These are phyloP conservation scores for Cryphonectria radicalis DNA, from an alignment of 2,329 filamentous ascomycete species.

Conservation along the genomic window DNA sequence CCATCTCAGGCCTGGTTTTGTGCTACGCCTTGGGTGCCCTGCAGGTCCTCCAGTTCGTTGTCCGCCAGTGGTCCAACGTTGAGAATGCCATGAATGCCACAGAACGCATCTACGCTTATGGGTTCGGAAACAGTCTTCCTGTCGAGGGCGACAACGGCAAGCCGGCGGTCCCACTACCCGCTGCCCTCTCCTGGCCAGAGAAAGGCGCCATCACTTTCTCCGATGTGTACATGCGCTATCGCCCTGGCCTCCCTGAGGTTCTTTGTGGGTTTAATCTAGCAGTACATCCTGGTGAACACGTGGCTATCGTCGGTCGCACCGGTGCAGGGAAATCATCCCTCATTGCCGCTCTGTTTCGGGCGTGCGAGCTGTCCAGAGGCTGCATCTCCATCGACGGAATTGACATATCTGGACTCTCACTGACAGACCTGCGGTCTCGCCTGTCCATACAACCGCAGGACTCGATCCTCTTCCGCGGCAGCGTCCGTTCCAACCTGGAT, in stretches of 20 bases:
- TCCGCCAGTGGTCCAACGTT: too few species aligned
- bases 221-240: background rate
- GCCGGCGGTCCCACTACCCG: background rate
- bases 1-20: too few species aligned
- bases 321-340: background rate
- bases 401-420: background rate
- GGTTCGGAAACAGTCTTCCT: background rate
- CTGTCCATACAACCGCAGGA: background rate
- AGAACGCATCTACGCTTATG: too few species aligned
- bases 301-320: background rate
- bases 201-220: background rate
- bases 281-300: background rate
- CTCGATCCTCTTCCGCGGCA: background rate
- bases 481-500: background rate
- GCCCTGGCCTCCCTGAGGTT: background rate
- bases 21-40: too few species aligned
- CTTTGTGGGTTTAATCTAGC: background rate
- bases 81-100: too few species aligned
- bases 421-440: background rate
- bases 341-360: background rate
- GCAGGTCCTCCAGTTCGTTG: too few species aligned
- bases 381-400: background rate
- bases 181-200: background rate
- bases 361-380: background rate
- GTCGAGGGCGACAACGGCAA: background rate